phyloP scores from a whole-genome alignment of 331 rosid species.

The Saraca asoca region DNA sequence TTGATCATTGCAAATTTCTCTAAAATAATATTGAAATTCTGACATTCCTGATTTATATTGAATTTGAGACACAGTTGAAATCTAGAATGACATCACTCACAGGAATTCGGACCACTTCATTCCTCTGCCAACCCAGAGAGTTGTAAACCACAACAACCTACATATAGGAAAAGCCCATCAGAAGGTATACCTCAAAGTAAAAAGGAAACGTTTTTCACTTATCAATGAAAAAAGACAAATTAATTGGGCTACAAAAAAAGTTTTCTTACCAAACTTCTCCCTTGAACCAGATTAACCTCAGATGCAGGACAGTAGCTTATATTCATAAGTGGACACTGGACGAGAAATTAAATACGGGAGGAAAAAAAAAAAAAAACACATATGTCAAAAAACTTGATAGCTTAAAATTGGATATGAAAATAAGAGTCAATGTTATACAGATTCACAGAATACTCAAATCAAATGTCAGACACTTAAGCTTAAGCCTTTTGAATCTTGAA shows the following conservation, averaged over 20 bases:
- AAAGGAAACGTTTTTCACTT: slow-evolving; percentile 3
- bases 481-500: slow-evolving; percentile 14
- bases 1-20: neutral
- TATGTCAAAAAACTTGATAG: slow-evolving; percentile 23
- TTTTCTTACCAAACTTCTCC: slow-evolving; percentile 69
- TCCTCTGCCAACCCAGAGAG: slow-evolving; percentile 71
- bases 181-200: slow-evolving; percentile 14
- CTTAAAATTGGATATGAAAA: slow-evolving; percentile 19
- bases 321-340: slow-evolving; percentile 90
- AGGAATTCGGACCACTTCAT: slow-evolving; percentile 70
- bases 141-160: slow-evolving; percentile 74
- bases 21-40: slow-evolving; percentile 22
- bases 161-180: slow-evolving; percentile 22
- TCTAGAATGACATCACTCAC: slow-evolving; percentile 49
- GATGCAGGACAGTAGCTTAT: slow-evolving; percentile 89
- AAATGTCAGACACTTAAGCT: slow-evolving; percentile 15
- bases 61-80: slow-evolving; percentile 22
- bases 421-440: neutral
- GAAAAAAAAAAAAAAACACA: slow-evolving; percentile 1
- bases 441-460: slow-evolving; percentile 9
- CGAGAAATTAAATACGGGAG: slow-evolving; percentile 32
- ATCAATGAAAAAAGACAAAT: slow-evolving; percentile 11
- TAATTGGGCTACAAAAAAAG: slow-evolving; percentile 16
- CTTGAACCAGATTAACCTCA: slow-evolving; percentile 74
- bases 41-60: slow-evolving; percentile 1